phyloP scores from a whole-genome alignment of 148 eudicot genomes.

The Rhododendron ferrugineum region DNA sequence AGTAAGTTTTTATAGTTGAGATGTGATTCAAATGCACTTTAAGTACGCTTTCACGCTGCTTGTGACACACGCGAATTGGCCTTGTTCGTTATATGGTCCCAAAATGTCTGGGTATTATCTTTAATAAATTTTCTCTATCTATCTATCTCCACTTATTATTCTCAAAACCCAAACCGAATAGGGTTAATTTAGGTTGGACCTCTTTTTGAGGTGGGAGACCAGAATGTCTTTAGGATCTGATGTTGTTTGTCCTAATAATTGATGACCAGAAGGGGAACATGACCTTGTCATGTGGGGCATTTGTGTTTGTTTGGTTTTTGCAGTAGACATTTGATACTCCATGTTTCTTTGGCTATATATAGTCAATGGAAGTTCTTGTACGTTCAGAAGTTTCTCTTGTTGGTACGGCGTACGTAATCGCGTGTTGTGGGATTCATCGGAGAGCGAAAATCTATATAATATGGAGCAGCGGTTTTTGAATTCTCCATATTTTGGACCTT shows the following conservation, averaged over 20 bases:
- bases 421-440: background rate
- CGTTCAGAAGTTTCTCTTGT: background rate
- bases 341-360: background rate
- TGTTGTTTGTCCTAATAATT: background rate
- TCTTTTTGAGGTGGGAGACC: background rate
- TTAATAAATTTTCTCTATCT: too few species aligned
- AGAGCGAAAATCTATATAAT: too few species aligned
- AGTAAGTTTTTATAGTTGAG: too few species aligned
- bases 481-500: too few species aligned
- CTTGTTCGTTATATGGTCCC: too few species aligned
- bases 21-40: background rate
- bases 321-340: background rate
- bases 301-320: background rate
- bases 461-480: too few species aligned
- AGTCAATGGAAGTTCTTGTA: background rate
- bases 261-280: background rate
- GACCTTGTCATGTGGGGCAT: background rate
- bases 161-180: too few species aligned
- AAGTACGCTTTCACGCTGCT: background rate
- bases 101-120: too few species aligned
- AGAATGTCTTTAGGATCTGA: background rate
- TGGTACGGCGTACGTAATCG: background rate
- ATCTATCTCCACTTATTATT: too few species aligned
- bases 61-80: too few species aligned
- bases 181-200: background rate